Evolutionary conservation across 1,284 basidiomycete genomes (phyloP), one percentile per base, ranked within the genome.

Genomic region (Trichosporon asahii): DNA sequence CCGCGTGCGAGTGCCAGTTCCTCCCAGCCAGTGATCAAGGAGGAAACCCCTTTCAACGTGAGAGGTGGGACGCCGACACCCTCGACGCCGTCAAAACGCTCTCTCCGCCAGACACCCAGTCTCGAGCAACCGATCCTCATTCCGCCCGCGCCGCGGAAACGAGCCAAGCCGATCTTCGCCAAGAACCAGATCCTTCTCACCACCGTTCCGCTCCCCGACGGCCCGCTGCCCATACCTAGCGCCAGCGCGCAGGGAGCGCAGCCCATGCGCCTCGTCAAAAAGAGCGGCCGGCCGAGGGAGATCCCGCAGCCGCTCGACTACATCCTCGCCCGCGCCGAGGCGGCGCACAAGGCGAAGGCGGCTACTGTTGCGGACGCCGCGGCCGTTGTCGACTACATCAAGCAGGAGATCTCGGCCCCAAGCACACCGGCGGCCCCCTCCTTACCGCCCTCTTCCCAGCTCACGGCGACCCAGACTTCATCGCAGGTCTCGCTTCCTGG

Each of bases 221-320:
- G 57, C 4, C 27, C 57, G 2, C 14, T 61, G 8, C 57, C 29
- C 12, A 18, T n/a, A 3, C 21, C 57, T 3, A 31, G 27, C 18
- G 57, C 29, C 5, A 11, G 57, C 29, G 57, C 27, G 15, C 18
- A 33, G 18, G 57, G 29, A 3, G 57, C 57, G 3, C 57, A 31
- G 29, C 27, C 57, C 6, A 61, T 61, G 57, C 57, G 57, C 57
- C 57, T 61, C 57, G 29, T 61, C 29, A 61, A 61, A 31, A 31
- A 23, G 18, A 33, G 27, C 6, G 57, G 57, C 15, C n/a, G 29
- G 29, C 57, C 57, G 5, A 29, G 57, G 18, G 57, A 61, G 29
- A 61, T 61, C 29, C 57, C 57, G 4, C 57, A 61, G 57, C 57
- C 57, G 27, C 57, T 61, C 14, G 57, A 61, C 57, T 61, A 61